phyloP scores from a whole-genome alignment of 2,329 filamentous ascomycete species.

The Aspergillus felis region DNA sequence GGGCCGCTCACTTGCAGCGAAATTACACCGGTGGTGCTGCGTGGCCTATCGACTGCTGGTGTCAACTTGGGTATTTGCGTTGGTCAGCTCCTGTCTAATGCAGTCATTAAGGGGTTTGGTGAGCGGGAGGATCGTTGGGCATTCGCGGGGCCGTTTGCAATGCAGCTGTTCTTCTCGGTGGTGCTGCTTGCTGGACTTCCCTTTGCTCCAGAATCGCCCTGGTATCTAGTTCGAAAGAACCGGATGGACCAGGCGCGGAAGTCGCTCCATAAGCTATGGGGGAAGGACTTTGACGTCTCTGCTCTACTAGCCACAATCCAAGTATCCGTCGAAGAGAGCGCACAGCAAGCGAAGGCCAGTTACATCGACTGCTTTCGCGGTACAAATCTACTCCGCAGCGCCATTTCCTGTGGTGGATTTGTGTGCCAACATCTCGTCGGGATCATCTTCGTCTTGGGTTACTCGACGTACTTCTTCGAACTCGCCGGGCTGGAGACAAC shows the following conservation, averaged over 20 bases:
- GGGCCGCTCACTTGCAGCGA: too few relatives aligned
- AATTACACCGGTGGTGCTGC: background rate
- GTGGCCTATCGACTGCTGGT: background rate
- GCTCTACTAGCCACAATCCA: too few relatives aligned
- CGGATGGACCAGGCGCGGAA: background rate
- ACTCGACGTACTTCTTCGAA: slow-evolving; percentile 18
- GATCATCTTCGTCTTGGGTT: slow-evolving; percentile 42
- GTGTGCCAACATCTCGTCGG: slow-evolving; percentile 42
- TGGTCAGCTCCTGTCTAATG: background rate
- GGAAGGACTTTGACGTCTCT: background rate
- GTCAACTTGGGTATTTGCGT: background rate
- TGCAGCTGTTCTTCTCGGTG: too few relatives aligned
- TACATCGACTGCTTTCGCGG: slow-evolving; percentile 28
- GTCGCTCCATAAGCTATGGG: background rate
- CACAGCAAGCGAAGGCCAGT: background rate
- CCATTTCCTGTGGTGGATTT: slow-evolving; percentile 43
- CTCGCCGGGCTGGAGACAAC: slow-evolving; percentile 27
- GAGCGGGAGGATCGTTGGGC: background rate
- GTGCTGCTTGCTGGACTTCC: too few relatives aligned
- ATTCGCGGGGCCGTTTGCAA: too few relatives aligned
- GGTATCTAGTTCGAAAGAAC: background rate
- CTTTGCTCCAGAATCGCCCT: too few relatives aligned
- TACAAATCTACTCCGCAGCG: slow-evolving; percentile 38
- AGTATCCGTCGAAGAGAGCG: too few relatives aligned
- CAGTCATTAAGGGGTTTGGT: slow-evolving; percentile 1